phyloP scores from a whole-genome alignment of 2,329 filamentous ascomycete species.

The Aureobasidium sp. region DNA sequence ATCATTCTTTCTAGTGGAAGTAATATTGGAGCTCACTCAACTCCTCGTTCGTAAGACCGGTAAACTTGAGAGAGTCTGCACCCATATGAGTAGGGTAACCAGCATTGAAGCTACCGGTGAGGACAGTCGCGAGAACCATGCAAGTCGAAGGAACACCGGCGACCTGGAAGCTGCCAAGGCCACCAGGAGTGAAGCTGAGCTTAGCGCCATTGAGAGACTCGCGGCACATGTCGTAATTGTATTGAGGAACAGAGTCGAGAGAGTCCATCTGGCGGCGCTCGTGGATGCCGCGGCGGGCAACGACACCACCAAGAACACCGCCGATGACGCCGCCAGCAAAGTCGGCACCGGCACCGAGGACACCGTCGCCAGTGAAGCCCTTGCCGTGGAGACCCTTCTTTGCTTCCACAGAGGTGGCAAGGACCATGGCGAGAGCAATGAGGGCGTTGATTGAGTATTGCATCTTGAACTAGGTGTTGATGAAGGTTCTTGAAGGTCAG shows the following conservation, averaged over 20 bases:
- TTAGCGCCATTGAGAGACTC: not conserved
- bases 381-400: conserved; percentile 3
- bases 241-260: not conserved
- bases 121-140: conserved; percentile 11
- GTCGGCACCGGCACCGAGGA: not conserved
- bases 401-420: not conserved
- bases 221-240: conserved; percentile 6
- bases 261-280: not conserved
- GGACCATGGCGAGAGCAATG: not conserved
- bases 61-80: conserved; percentile 12
- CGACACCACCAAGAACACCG: too few relatives aligned
- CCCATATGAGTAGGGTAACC: conserved; percentile 11
- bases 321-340: not conserved
- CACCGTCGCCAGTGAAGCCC: conserved; percentile 2
- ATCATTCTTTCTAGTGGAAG: conserved; percentile 6
- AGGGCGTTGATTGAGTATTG: not conserved
- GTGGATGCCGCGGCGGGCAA: not conserved
- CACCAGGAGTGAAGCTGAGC: not conserved
- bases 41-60: conserved; percentile 4
- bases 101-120: conserved; percentile 14
- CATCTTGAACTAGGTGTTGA: too few relatives aligned
- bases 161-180: conserved; percentile 4
- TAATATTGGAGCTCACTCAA: conserved; percentile 10
- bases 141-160: conserved; percentile 13
- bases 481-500: too few relatives aligned